phyloP scores from a whole-genome alignment of 2,329 filamentous ascomycete genomes.

The Aureobasidium melanogenum region DNA sequence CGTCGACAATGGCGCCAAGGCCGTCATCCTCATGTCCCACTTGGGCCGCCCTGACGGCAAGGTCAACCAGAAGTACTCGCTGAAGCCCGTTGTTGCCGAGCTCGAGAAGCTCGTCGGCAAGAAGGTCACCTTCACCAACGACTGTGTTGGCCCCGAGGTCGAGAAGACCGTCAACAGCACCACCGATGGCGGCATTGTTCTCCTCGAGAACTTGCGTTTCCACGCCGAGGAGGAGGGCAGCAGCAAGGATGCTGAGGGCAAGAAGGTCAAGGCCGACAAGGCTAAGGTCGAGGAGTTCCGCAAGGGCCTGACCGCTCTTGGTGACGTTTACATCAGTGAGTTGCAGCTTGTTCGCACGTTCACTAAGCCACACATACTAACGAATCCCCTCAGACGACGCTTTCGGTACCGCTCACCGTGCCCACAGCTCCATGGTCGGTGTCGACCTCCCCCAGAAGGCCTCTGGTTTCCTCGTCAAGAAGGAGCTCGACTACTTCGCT shows the following conservation, averaged over 20 bases:
- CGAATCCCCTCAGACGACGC: conserved; percentile 63
- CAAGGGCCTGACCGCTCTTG: conserved; percentile 86
- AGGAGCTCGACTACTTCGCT: conserved; percentile 99
- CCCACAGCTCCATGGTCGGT: conserved; percentile 98
- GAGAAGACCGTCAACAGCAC: conserved; percentile 85
- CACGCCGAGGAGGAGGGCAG: conserved; percentile 97
- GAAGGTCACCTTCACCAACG: conserved; percentile 78
- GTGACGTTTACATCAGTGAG: conserved; percentile 93
- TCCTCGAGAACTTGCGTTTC: conserved; percentile 97
- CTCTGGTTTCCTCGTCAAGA: conserved; percentile 98
- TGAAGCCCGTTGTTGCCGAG: conserved; percentile 77
- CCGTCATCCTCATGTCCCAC: conserved; percentile 96
- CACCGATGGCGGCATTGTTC: conserved; percentile 69
- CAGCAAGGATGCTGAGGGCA: conserved; percentile 84
- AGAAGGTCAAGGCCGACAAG: conserved; percentile 95
- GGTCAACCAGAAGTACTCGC: conserved; percentile 83
- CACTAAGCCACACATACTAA: neutral
- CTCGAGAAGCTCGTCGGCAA: conserved; percentile 64
- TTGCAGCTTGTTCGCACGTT: conserved; percentile 16
- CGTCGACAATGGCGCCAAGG: conserved; percentile 36
- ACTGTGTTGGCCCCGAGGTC: conserved; percentile 82
- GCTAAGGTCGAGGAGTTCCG: conserved; percentile 86
- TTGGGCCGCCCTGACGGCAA: conserved; percentile 91
- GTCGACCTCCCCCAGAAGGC: conserved; percentile 93
- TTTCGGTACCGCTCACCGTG: conserved; percentile 96